A percentile compares a stretch with the other conserved stretches of the same genome.
Evolutionary conservation across 2,329 filamentous ascomycete species (phyloP).

Genomic region (Metarhizium rileyi): DNA sequence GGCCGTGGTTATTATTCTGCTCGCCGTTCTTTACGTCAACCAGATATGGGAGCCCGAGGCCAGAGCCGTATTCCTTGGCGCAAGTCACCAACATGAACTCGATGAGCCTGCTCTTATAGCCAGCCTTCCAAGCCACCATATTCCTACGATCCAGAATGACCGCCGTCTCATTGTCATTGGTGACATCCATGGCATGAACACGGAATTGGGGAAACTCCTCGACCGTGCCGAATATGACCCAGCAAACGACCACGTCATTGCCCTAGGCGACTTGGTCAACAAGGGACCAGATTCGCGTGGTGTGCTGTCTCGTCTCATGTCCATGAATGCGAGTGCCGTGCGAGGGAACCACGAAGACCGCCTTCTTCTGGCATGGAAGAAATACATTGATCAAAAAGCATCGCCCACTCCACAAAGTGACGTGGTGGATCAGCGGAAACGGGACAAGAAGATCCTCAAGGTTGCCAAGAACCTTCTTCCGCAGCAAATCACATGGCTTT

Average conservation of each 20-base stretch:
- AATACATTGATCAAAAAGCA: slow-evolving; percentile 17
- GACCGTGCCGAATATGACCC: slow-evolving; percentile 52
- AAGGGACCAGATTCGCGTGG: slow-evolving; percentile 79
- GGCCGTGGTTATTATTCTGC: no score
- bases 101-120: slow-evolving; percentile 21
- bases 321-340: slow-evolving; percentile 67
- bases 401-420: slow-evolving; percentile 17
- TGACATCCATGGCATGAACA: slow-evolving; percentile 83
- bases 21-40: no score
- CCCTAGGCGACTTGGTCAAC: slow-evolving; percentile 70
- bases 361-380: slow-evolving; percentile 56
- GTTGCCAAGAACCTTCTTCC: slow-evolving; percentile 42
- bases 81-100: background rate
- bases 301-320: slow-evolving; percentile 66
- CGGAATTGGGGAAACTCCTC: slow-evolving; percentile 57
- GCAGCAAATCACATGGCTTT: slow-evolving; percentile 60
- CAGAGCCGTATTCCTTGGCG: no score
- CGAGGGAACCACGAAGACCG: slow-evolving; percentile 91
- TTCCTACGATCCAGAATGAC: slow-evolving; percentile 26
- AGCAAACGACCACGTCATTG: slow-evolving; percentile 58
- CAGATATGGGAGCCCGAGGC: no score
- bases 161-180: slow-evolving; percentile 72
- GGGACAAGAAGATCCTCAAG: slow-evolving; percentile 35
- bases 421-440: slow-evolving; percentile 20
- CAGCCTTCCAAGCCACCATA: slow-evolving; percentile 18